phyloP scores from a whole-genome alignment of 2,329 filamentous ascomycete species.

The Colletotrichum sp. region DNA sequence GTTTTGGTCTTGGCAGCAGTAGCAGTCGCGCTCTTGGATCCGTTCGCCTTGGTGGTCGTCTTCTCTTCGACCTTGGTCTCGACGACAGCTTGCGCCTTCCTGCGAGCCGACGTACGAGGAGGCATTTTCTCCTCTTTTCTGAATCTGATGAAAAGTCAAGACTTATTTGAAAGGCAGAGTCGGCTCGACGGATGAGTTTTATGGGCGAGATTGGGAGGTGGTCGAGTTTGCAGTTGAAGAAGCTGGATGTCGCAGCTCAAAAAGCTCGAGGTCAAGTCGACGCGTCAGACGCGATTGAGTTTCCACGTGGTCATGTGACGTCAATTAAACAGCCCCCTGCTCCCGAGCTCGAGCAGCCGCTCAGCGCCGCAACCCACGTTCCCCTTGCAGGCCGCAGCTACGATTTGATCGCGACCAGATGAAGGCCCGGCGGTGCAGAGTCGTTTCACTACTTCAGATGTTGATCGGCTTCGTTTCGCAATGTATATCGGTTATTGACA shows the following conservation, averaged over 20 bases:
- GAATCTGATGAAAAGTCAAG: not conserved
- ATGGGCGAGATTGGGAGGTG: not conserved
- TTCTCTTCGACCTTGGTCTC: constrained; percentile 23
- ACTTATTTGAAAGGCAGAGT: accelerated
- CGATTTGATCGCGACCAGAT: not conserved
- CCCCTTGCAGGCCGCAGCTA: not conserved
- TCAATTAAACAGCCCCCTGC: not conserved
- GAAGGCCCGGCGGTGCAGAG: not conserved
- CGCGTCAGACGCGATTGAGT: constrained; percentile 11
- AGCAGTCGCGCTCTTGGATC: constrained; percentile 1
- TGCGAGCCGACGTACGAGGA: constrained; percentile 35
- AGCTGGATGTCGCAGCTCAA: not conserved
- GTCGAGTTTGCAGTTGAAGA: not conserved
- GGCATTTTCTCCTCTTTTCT: constrained; percentile 28
- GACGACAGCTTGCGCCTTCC: constrained; percentile 30
- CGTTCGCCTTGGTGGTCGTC: constrained; percentile 18
- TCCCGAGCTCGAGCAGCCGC: not conserved
- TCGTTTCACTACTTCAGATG: not conserved
- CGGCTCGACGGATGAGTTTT: accelerated
- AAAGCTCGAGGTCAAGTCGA: not conserved
- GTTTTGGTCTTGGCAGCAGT: constrained; percentile 9
- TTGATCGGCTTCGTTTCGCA: not conserved
- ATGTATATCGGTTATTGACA: not conserved
- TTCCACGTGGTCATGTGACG: constrained; percentile 14
- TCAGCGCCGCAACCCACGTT: not conserved